Evolutionary conservation across 306 rosid genomes (phyloP), one percentile per base, ranked within the genome.

Genomic region (Dalbergia oliveri): DNA sequence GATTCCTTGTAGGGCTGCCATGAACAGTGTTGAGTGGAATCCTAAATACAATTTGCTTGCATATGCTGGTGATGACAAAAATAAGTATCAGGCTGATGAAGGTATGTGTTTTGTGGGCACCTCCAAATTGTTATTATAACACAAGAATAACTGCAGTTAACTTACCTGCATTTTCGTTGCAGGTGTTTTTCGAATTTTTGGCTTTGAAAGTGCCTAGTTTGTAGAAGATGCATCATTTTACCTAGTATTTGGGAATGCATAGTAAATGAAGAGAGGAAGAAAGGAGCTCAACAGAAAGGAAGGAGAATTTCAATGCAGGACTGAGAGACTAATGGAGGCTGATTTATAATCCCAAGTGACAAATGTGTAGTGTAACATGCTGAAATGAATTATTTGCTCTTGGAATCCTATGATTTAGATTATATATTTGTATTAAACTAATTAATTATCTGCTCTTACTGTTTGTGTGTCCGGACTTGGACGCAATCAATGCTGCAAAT

Each of bases 11-110:
- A 92, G 95, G 78, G 97, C 97, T 62, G 99, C 99, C n/a, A 93
- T 91, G 97, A 94, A 94, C 84, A 94, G 97, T 33, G 98, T 95
- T 76, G 99, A 95, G 75, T 95, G 97, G 97, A 93, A 93, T 90
- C 99, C 99, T 0, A 95, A 88, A n/a, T 84, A 66, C 82, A 93
- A 95, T 78, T 88, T 94, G 67, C 97, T 94, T 73, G 99, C 95
- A 4, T 94, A 90, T 87, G 99, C 99, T 23, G 99, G 99, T 37
- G 99, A 94, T 78, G 99, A 94, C 89, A 94, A 94, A 87, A 92
- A 91, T 89, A 94, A 94, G 87, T 90, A 89, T 79, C 98, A 91
- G 86, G 92, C 97, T 26, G 98, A 93, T 70, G 99, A 94, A 93
- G 99, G 99, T 93, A 75, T 21, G 16, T 11, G 14, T 66, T 26